These are phyloP conservation scores for Chenopodium suecicum DNA, from an alignment of 148 eudicot genomes.

Conservation along the genomic window DNA sequence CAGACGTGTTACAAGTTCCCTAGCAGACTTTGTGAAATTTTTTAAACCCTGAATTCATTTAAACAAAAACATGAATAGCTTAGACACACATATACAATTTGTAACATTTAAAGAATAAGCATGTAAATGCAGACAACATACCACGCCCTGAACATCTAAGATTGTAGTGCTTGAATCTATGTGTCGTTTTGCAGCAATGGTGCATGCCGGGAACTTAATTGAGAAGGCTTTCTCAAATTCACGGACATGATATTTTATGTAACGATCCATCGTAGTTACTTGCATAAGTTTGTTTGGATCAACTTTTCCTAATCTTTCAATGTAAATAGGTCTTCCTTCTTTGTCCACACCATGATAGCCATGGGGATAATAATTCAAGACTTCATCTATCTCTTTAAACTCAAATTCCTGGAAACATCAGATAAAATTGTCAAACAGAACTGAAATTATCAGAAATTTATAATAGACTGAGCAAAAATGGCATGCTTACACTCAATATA, in stretches of 20 bases:
- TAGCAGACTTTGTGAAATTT: conserved; percentile 76
- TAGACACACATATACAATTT: neutral
- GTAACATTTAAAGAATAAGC: neutral
- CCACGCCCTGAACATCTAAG: conserved; percentile 97
- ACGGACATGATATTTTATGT: conserved; percentile 75
- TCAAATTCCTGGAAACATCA: conserved; percentile 62
- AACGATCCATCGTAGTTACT: conserved; percentile 88
- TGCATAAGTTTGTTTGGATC: conserved; percentile 91
- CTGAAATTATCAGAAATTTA: conserved; percentile 3
- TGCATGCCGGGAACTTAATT: conserved; percentile 85
- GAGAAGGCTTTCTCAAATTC: conserved; percentile 86
- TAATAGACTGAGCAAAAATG: neutral
- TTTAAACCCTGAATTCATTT: conserved; percentile 57
- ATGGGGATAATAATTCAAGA: conserved; percentile 84
- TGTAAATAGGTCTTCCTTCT: conserved; percentile 89
- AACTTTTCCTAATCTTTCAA: conserved; percentile 86
- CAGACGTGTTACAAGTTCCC: conserved; percentile 76
- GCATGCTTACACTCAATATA: neutral
- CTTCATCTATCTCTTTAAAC: conserved; percentile 76
- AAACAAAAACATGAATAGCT: conserved; percentile 1
- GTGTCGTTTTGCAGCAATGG: conserved; percentile 82
- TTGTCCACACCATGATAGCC: conserved; percentile 96
- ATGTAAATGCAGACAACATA: conserved; percentile 35
- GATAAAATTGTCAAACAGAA: conserved; percentile 3
- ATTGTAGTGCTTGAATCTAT: conserved; percentile 94